phyloP scores from a whole-genome alignment of 2,329 filamentous ascomycete genomes.

The Xylaria sp. region DNA sequence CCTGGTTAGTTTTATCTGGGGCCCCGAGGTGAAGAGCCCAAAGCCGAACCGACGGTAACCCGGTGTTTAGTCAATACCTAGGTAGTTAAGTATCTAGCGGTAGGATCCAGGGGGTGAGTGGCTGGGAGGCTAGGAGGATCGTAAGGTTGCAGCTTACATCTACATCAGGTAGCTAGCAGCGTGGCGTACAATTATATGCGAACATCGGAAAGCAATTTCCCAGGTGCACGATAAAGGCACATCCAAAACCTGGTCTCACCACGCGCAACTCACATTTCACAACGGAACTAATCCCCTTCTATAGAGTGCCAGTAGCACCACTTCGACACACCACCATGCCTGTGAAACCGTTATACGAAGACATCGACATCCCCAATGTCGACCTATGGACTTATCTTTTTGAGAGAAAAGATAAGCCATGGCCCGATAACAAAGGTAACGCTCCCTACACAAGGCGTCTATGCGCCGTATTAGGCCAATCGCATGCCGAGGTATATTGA shows the following conservation, averaged over 20 bases:
- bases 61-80: too few species aligned
- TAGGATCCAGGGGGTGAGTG: too few species aligned
- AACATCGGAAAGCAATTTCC: background rate
- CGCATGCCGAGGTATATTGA: slow-evolving; percentile 9
- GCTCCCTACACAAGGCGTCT: slow-evolving; percentile 11
- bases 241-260: background rate
- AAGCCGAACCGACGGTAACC: slow-evolving; percentile 7
- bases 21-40: slow-evolving; percentile 26
- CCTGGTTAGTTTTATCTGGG: background rate
- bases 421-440: slow-evolving; percentile 77
- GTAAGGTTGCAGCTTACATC: background rate
- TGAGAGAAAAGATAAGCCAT: slow-evolving; percentile 71
- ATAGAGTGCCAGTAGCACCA: background rate
- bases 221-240: background rate
- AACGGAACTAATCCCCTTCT: background rate
- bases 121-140: background rate
- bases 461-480: background rate
- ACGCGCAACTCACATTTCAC: too few species aligned
- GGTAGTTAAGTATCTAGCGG: too few species aligned
- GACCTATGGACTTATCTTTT: slow-evolving; percentile 86
- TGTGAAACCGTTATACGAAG: slow-evolving; percentile 71
- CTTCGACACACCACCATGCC: slow-evolving; percentile 66
- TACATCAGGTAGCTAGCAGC: background rate
- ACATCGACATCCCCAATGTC: slow-evolving; percentile 74
- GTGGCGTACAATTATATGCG: background rate